Percentiles rank a stretch among this genome's conserved stretches.
Evolutionary conservation across 2,329 filamentous ascomycete species (phyloP).

Genomic region (Neophaeococcomyces mojaviensis): DNA sequence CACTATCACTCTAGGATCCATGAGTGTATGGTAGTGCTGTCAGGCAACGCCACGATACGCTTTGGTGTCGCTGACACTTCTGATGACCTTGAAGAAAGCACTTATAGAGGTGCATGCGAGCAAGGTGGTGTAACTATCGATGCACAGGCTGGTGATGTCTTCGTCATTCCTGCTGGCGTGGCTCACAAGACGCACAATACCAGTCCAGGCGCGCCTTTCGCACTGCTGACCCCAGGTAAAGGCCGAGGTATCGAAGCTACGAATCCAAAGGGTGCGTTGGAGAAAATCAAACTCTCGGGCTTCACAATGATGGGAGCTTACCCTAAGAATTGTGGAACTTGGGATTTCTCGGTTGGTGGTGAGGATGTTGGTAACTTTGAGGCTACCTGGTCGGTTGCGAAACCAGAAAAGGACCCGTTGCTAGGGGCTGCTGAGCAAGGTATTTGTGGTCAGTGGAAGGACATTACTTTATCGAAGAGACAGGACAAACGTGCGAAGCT

Average conservation of each 20-base stretch:
- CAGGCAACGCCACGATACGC: constrained; percentile 46
- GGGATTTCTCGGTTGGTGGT: constrained; percentile 46
- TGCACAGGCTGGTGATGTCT: constrained; percentile 50
- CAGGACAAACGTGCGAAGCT: too few species aligned
- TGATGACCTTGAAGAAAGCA: constrained; percentile 33
- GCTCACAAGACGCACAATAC: constrained; percentile 49
- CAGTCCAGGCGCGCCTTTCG: constrained; percentile 32
- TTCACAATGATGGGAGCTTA: constrained; percentile 55
- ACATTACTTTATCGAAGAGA: too few species aligned
- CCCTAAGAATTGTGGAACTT: constrained; percentile 36
- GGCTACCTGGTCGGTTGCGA: constrained; percentile 39
- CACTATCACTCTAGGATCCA: constrained; percentile 53
- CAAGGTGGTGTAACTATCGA: constrained; percentile 44
- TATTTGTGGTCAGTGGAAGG: constrained; percentile 31
- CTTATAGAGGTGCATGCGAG: constrained; percentile 35
- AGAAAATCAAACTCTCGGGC: constrained; percentile 31
- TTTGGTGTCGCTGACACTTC: constrained; percentile 48
- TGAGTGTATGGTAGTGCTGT: constrained; percentile 52
- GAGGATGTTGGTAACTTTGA: constrained; percentile 36
- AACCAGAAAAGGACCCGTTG: constrained; percentile 43
- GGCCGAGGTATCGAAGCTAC: constrained; percentile 30
- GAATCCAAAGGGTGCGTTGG: constrained; percentile 30
- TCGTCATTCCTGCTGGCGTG: constrained; percentile 50
- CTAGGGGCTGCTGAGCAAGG: constrained; percentile 34
- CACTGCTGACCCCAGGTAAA: constrained; percentile 39